Conservation (phyloP, 2,329 filamentous ascomycete genomes). For the Ilyonectria mors-panacis region DNA sequence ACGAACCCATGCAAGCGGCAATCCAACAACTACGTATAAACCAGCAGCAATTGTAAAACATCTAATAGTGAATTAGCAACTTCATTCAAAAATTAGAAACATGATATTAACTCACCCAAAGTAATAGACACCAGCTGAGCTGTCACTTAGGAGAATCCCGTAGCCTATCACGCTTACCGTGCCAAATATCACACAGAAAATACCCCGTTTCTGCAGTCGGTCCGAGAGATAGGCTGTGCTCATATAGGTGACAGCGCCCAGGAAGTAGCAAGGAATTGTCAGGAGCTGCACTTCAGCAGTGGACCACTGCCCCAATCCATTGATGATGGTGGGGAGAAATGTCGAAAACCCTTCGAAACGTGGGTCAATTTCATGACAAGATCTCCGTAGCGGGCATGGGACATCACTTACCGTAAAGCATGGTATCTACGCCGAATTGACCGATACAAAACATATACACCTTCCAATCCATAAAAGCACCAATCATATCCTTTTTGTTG, state of each 20-base stretch:
- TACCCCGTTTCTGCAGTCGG: constrained; percentile 67
- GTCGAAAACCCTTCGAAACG: constrained; percentile 56
- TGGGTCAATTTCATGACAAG: too few species aligned
- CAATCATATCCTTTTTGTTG: constrained; percentile 69
- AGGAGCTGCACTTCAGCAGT: constrained; percentile 69
- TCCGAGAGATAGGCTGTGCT: constrained; percentile 71
- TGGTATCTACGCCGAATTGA: constrained; percentile 72
- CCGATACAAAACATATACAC: constrained; percentile 72
- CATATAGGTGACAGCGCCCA: constrained; percentile 74
- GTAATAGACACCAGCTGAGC: too few species aligned
- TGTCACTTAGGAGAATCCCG: constrained; percentile 60
- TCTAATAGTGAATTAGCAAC: too few species aligned
- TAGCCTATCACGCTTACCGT: constrained; percentile 69
- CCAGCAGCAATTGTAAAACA: too few species aligned
- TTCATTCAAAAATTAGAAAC: too few species aligned
- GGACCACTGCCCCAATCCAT: constrained; percentile 65
- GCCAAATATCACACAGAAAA: constrained; percentile 68
- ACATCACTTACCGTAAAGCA: constrained; percentile 64
- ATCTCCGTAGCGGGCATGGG: too few species aligned
- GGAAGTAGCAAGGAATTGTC: constrained; percentile 76
- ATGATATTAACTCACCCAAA: too few species aligned
- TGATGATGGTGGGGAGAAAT: constrained; percentile 79
- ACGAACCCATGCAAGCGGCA: too few species aligned
- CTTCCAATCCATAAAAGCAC: constrained; percentile 71
- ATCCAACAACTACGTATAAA: too few species aligned